Evolutionary conservation across 2,329 filamentous ascomycete genomes (phyloP), one percentile per base, ranked within the genome.

Genomic region (Tolypocladium amazonense): DNA sequence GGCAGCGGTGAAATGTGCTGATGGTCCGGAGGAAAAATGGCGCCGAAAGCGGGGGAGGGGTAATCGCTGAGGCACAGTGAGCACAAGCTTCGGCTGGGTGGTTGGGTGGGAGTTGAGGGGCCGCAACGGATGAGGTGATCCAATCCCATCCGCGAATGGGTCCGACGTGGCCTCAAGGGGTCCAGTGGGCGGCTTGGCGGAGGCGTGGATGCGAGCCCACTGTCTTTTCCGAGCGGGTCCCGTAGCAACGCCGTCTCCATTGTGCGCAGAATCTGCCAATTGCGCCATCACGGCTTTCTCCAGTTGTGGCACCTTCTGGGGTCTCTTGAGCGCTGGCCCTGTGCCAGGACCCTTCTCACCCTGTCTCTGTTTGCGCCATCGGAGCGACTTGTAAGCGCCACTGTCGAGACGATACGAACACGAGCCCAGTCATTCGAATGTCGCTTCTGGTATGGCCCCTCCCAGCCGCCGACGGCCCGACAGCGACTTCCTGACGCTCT

Each of bases 1-100:
- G 62, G 59, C n/a, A 53, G 58, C 56, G 39, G 39, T 50, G 27
- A 61, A 61, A 64, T 38, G 61, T 63, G 52, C 59, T 35, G 58
- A 41, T 47, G 59, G 37, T 62, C 27, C 35, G 56, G 37, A 61
- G 60, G 61, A 67, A 68, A 69, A 68, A 60, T 63, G 64, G 68
- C 65, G 63, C 69, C 69, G 69, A 71, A 70, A 72, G 70, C 70
- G 70, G 70, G 70, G 70, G 69, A 71, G 69, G 69, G 69, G 69
- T 69, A 65, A 65, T 66, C 30, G 12, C 45, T 52, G 56, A 52
- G 43, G 45, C n/a, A 27, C 30, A 53, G 50, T 35, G 50, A 53
- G 50, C 50, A 53, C 30, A 53, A 15, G 50, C 50, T 53, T 35
- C 47, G 50, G 50, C 12, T 53, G 47, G 47, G 43, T 47, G 41